A percentile compares a stretch with the other conserved stretches of the same genome.
phyloP scores from a whole-genome alignment of 768 basidiomycete genomes.

The Tubosaeta sp. region DNA sequence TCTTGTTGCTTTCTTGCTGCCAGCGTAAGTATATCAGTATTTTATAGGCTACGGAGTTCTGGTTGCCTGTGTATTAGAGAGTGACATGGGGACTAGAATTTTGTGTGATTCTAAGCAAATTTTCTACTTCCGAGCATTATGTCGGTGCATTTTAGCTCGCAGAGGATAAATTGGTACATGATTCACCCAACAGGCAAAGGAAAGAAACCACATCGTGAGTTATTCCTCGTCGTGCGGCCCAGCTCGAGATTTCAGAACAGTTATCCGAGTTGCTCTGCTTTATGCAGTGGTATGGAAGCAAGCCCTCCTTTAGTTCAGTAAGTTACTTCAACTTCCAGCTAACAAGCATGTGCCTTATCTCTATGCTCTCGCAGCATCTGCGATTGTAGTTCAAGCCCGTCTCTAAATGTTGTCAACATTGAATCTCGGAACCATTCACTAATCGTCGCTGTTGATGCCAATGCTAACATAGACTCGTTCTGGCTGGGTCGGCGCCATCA shows the following conservation, averaged over 20 bases:
- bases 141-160: no score
- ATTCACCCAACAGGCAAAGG: no score
- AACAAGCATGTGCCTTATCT: constrained; percentile 19
- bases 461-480: constrained; percentile 24
- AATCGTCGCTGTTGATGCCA: constrained; percentile 21
- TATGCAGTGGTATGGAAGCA: no score
- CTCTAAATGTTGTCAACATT: constrained; percentile 13
- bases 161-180: no score
- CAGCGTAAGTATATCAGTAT: constrained; percentile 37
- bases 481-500: constrained; percentile 30
- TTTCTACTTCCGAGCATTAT: neutral
- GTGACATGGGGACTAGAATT: constrained; percentile 4
- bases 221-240: no score
- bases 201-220: no score
- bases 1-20: constrained; percentile 25
- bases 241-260: no score
- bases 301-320: constrained; percentile 1
- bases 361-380: constrained; percentile 19
- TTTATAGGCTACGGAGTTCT: neutral
- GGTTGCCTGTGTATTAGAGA: constrained; percentile 4
- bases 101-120: constrained; percentile 2
- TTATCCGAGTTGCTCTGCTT: no score
- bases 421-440: no score
- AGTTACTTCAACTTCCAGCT: neutral
- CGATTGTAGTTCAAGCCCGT: constrained; percentile 23